These are phyloP conservation scores for Trichoderma orchidacearum DNA, from an alignment of 495 filamentous ascomycete genomes.

Conservation along the genomic window DNA sequence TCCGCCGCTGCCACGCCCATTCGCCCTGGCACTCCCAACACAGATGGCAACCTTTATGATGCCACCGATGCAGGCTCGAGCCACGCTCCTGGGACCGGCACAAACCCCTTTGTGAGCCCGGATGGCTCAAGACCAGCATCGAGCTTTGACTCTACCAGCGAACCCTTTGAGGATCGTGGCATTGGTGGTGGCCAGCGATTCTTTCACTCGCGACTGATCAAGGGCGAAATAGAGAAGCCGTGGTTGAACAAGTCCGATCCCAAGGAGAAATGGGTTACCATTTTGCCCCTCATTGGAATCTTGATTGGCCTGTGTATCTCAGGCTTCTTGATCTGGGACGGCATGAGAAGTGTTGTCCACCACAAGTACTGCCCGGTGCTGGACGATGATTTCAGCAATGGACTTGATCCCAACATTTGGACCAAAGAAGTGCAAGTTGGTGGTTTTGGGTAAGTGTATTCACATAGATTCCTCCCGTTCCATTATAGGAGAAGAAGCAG, in stretches of 20 bases:
- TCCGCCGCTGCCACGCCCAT: conserved; percentile 20
- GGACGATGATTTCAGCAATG: conserved; percentile 51
- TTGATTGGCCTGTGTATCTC: conserved; percentile 49
- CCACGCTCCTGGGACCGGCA: conserved; percentile 10
- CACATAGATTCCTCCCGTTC: background rate
- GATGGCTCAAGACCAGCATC: conserved; percentile 39
- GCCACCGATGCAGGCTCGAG: conserved; percentile 20
- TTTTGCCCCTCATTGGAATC: conserved; percentile 59
- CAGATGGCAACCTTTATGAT: conserved; percentile 18
- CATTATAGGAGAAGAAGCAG: no score
- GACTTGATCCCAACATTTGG: conserved; percentile 53
- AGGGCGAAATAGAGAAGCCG: conserved; percentile 53
- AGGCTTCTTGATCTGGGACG: conserved; percentile 58
- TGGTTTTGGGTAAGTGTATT: conserved; percentile 57
- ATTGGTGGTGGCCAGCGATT: conserved; percentile 39
- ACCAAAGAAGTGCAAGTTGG: conserved; percentile 66
- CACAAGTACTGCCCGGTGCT: conserved; percentile 64
- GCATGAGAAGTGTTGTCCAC: conserved; percentile 50
- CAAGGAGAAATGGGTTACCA: conserved; percentile 74
- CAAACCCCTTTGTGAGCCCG: conserved; percentile 47
- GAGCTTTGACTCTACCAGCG: conserved; percentile 35
- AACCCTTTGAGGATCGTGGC: conserved; percentile 14
- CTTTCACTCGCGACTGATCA: conserved; percentile 62
- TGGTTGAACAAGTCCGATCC: conserved; percentile 58
- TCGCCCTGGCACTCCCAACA: conserved; percentile 23